Evolutionary conservation across 2,329 filamentous ascomycete species (phyloP), one percentile per base, ranked within the genome.

Genomic region (Phyllosticta ampelicida): DNA sequence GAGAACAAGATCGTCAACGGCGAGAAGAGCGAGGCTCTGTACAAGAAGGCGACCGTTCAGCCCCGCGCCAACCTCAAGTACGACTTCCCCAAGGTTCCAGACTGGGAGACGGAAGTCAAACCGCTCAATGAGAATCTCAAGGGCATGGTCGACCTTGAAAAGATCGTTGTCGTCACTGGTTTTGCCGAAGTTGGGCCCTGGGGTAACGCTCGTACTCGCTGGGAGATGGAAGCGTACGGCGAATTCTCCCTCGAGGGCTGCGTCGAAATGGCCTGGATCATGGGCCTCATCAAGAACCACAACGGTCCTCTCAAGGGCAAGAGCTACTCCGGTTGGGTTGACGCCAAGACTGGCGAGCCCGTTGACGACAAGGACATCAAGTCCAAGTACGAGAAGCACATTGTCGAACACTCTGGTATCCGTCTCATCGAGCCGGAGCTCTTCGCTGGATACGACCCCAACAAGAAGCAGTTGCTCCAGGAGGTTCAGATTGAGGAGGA

Each of bases 211-310:
- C 86, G 94, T 67, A 99, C 94, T 51, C 86, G 94, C 62, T 99
- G 94, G 94, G 94, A 99, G 78, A 99, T 99, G 92, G 94, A 99
- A 74, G 91, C 94, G 1, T 86, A 91, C 65, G 94, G 94, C 70
- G 83, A 96, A 69, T 99, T 99, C 78, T 97, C 94, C 9, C 83
- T 99, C 13, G 95, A 99, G 74, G 94, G 94, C 28, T 97, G 94
- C 68, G 87, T 99, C 61, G 94, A 99, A 75, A 99, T 99, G 94
- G 91, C 94, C 29, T 99, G 94, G 94, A 90, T 99, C 74, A 99
- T 97, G 92, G 94, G 94, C 69, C 84, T 97, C 61, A 97, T 99
- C 78, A 96, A 92, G 81, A 95, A 99, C 74, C 89, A 96, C 79
- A 97, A 97, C 66, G 94, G 94, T 18, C 86, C 86, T 29, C 84